Evolutionary conservation across 176 grass and related monocot genomes (phyloP).

Genomic region (Chloris gayana): DNA sequence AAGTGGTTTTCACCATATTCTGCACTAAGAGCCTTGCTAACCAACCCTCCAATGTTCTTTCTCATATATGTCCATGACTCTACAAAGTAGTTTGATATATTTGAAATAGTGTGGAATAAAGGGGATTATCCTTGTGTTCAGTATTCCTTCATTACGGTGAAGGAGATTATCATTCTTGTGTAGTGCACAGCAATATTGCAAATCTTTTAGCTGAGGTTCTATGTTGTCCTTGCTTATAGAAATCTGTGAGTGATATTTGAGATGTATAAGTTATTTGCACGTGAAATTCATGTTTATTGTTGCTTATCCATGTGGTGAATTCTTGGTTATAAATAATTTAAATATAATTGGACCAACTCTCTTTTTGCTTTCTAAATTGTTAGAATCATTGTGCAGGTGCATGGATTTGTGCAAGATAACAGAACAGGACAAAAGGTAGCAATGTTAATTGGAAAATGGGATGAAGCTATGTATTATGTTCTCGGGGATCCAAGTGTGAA

Average conservation of each 20-base stretch:
- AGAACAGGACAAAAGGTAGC: conserved; percentile 86
- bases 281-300: not conserved
- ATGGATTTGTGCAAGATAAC: conserved; percentile 97
- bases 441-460: conserved; percentile 96
- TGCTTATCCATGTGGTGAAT: not conserved
- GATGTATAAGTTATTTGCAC: not conserved
- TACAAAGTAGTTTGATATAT: not conserved
- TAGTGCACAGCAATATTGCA: not conserved
- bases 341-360: not conserved
- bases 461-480: conserved; percentile 98
- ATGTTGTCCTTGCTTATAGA: conserved; percentile 14
- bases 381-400: conserved; percentile 58
- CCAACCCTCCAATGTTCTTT: not conserved
- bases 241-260: not conserved
- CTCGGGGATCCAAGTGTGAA: conserved; percentile 87
- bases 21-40: not conserved
- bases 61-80: not conserved
- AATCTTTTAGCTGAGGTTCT: not conserved
- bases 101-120: not conserved
- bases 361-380: not conserved
- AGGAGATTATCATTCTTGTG: not conserved
- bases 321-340: not conserved
- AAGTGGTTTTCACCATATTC: not conserved
- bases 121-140: not conserved
- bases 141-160: not conserved